Conservation (phyloP, 108 stramenopile genomes). For the Epithemia pelagica region DNA sequence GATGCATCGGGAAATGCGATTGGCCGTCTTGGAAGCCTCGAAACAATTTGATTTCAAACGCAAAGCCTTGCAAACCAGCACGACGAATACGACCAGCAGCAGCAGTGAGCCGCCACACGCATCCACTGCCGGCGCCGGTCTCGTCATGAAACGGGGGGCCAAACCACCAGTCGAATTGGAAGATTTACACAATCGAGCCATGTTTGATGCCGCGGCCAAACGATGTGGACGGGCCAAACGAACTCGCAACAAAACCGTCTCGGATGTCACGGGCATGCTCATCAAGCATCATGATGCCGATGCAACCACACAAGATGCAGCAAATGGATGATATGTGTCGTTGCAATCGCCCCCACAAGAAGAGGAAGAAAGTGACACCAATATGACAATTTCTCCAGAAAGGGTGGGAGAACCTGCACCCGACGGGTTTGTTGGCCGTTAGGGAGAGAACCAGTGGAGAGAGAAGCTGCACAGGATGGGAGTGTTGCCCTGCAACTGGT, state of each 20-base stretch:
- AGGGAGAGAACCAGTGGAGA: no score
- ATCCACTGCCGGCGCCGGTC: constrained; percentile 6
- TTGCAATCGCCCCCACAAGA: no score
- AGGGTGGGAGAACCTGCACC: no score
- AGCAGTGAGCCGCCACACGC: neutral
- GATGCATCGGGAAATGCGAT: constrained; percentile 46
- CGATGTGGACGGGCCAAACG: constrained; percentile 6
- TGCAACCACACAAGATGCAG: no score
- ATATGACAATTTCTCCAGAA: no score
- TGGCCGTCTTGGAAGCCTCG: constrained; percentile 52
- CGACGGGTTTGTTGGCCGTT: no score
- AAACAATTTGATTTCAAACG: constrained; percentile 59
- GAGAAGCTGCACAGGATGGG: no score
- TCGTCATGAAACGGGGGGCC: constrained; percentile 19
- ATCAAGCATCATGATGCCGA: constrained; percentile 1
- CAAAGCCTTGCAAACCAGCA: neutral
- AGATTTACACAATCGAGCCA: constrained; percentile 7
- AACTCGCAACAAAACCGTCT: constrained; percentile 12
- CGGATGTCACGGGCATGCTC: constrained; percentile 16
- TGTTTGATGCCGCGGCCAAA: constrained; percentile 15
- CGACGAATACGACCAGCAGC: neutral
- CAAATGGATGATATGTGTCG: no score
- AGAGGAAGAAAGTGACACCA: no score
- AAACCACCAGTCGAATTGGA: constrained; percentile 9
- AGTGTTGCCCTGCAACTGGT: no score